Evolutionary conservation across 495 filamentous ascomycete genomes (phyloP).

Genomic region (Daldinia grandis): DNA sequence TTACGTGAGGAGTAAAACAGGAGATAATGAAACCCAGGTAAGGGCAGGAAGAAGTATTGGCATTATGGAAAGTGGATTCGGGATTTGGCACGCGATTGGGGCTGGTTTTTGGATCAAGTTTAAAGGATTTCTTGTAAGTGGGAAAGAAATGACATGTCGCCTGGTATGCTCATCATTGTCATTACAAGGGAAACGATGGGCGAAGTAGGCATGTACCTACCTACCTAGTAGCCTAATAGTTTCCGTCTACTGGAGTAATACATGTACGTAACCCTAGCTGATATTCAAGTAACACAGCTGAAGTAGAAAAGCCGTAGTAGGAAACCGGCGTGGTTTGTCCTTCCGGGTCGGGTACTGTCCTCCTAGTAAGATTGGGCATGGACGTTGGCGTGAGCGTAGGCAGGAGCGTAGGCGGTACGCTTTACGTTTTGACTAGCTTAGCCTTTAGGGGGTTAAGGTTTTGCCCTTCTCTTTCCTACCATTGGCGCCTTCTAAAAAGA

Average conservation of each 20-base stretch:
- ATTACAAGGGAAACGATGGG: slow-evolving; percentile 6
- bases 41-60: neutral
- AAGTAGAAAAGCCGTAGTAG: slow-evolving; percentile 1
- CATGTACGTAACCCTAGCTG: slow-evolving; percentile 1
- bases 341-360: neutral
- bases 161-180: slow-evolving; percentile 3
- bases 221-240: neutral
- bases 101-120: slow-evolving; percentile 8
- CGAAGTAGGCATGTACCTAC: neutral
- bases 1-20: neutral
- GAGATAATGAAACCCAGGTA: neutral
- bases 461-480: neutral
- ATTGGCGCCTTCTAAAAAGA: neutral
- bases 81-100: neutral
- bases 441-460: neutral
- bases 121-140: neutral
- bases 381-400: neutral
- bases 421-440: neutral
- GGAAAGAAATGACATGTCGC: slow-evolving; percentile 9
- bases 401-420: slow-evolving; percentile 3
- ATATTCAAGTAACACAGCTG: slow-evolving; percentile 3
- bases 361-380: slow-evolving; percentile 2
- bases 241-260: neutral
- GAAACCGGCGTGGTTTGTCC: neutral
- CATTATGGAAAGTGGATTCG: slow-evolving; percentile 6